These are phyloP conservation scores for Galium porrigens DNA, from an alignment of 305 asterid species.

Conservation along the genomic window DNA sequence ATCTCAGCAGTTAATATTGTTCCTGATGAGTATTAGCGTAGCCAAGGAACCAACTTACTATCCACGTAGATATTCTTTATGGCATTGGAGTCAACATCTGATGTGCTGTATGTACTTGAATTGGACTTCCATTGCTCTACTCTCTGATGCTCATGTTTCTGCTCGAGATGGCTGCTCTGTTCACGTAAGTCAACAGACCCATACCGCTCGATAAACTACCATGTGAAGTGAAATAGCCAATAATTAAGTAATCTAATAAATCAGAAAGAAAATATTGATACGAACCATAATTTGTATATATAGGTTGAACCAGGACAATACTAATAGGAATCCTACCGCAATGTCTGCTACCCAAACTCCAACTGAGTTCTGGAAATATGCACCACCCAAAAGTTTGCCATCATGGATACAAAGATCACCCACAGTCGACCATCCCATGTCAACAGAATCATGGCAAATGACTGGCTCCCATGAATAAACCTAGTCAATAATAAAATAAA, in stretches of 20 bases:
- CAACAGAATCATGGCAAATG: constrained; percentile 76
- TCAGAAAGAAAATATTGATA: not conserved
- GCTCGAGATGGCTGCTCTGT: constrained; percentile 38
- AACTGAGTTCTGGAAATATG: constrained; percentile 75
- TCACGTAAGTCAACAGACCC: constrained; percentile 42
- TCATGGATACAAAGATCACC: constrained; percentile 84
- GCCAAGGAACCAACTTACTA: constrained; percentile 39
- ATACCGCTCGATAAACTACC: constrained; percentile 60
- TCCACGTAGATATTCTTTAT: constrained; percentile 88
- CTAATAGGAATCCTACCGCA: constrained; percentile 36
- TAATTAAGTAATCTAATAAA: not conserved
- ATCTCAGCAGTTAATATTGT: not conserved
- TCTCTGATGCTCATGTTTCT: constrained; percentile 33
- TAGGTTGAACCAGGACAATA: constrained; percentile 16
- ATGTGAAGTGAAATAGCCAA: constrained; percentile 12
- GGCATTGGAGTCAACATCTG: constrained; percentile 67
- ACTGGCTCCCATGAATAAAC: constrained; percentile 98
- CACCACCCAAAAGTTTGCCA: constrained; percentile 84
- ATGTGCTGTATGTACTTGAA: constrained; percentile 36
- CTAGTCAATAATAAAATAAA: constrained; percentile 27
- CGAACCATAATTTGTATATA: not conserved
- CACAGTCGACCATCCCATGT: constrained; percentile 92
- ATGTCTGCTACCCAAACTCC: constrained; percentile 93
- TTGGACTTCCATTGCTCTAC: constrained; percentile 47
- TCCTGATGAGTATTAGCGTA: not conserved